Evolutionary conservation across 2,329 filamentous ascomycete species (phyloP), one percentile per base, ranked within the genome.

Genomic region (Dryadomyces quercus-mongolicae): DNA sequence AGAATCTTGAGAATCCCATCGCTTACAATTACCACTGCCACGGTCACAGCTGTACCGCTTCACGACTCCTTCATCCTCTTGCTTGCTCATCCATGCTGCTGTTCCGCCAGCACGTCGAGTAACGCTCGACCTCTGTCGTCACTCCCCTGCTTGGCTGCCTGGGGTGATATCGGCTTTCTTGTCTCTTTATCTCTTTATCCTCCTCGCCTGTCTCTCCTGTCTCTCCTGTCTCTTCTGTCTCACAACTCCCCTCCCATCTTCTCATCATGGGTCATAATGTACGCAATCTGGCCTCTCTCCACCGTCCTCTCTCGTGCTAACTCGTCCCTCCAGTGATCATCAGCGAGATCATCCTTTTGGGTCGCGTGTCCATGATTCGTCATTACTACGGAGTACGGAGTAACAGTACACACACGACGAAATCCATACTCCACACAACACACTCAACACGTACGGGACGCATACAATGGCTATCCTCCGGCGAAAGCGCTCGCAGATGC

Each of bases 401-500:
- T n/a, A n/a, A n/a, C n/a, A n/a, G n/a, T n/a, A n/a, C n/a, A n/a
- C n/a, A n/a, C n/a, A n/a, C n/a, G n/a, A 31, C 25, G 8, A 31
- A 31, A 31, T 31, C 25, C 25, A 31, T 8, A 31, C 25, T 31
- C 25, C 25, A 31, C 25, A 31, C n/a, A n/a, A n/a, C n/a, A n/a
- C 34, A 38, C 34, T 38, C 7, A 7, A 38, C 34, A 13, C 34
- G 34, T 38, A 38, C n/a, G n/a, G n/a, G n/a, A n/a, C 25, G 25
- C 25, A 31, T 34, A 54, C 34, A n/a, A 59, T 59, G 55, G 57
- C 57, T 45, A 56, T 57, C 25, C 54, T 59, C 4, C 54, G 56
- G 22, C 43, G 57, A 55, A 56, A 53, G 18, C 48, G 48, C 40
- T 48, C 45, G 22, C 55, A 55, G 48, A 43, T 21, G 34, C 18